Conservation (phyloP, 768 basidiomycete genomes). For the Cystobasidium onofrii region DNA sequence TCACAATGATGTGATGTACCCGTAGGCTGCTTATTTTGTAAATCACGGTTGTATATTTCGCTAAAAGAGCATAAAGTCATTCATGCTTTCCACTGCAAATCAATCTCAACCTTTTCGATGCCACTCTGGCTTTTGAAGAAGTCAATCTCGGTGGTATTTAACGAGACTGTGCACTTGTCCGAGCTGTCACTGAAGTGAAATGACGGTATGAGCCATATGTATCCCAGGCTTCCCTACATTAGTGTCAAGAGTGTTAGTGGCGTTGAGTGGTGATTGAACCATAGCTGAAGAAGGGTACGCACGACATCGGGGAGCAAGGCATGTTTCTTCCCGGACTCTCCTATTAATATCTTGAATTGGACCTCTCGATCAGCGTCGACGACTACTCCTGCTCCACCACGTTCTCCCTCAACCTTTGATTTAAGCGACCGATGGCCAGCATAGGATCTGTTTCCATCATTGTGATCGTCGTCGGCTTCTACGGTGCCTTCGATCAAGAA, state of each 20-base stretch:
- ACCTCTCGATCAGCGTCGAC: slow-evolving; percentile 33
- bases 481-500: slow-evolving; percentile 5
- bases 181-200: background rate
- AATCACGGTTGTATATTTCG: background rate
- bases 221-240: slow-evolving; percentile 24
- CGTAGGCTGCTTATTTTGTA: background rate
- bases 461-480: background rate
- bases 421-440: background rate
- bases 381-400: background rate
- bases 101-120: slow-evolving; percentile 22
- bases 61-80: background rate
- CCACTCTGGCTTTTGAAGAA: slow-evolving; percentile 24
- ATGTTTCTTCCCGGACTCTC: slow-evolving; percentile 24
- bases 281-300: no score
- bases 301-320: slow-evolving; percentile 28
- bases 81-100: slow-evolving; percentile 4
- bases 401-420: background rate
- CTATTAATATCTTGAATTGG: slow-evolving; percentile 31
- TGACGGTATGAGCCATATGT: slow-evolving; percentile 28
- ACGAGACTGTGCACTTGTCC: background rate
- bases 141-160: slow-evolving; percentile 10
- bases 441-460: background rate
- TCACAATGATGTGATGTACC: no score
- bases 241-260: background rate
- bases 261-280: no score